A percentile compares a stretch with the other conserved stretches of the same genome.
phyloP scores from a whole-genome alignment of 2,329 filamentous ascomycete species.

The Mollisiaceae sp. region DNA sequence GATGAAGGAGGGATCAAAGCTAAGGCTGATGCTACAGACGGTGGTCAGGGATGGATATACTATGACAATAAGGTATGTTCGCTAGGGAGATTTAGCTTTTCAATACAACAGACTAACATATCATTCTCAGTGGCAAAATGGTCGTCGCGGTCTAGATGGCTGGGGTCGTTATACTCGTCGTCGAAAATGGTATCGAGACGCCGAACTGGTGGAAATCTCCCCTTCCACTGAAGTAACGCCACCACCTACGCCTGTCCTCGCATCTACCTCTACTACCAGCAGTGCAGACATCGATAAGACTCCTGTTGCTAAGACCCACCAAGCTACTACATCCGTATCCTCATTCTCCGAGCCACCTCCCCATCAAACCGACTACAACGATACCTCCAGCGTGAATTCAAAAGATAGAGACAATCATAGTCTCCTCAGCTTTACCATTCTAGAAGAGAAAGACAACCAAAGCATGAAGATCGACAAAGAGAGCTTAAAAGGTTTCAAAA shows the following conservation, averaged over 20 bases:
- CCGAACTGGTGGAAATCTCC: slow-evolving; percentile 82
- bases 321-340: slow-evolving; percentile 7
- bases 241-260: slow-evolving; percentile 47
- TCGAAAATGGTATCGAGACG: slow-evolving; percentile 95
- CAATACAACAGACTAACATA: background rate
- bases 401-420: slow-evolving; percentile 11
- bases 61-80: slow-evolving; percentile 89
- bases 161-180: slow-evolving; percentile 95
- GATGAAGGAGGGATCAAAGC: slow-evolving; percentile 48
- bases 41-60: slow-evolving; percentile 87
- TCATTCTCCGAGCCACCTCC: slow-evolving; percentile 10
- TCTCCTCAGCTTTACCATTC: slow-evolving; percentile 14
- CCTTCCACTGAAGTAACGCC: slow-evolving; percentile 50
- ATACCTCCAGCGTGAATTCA: slow-evolving; percentile 15
- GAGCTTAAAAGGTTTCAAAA: slow-evolving; percentile 25
- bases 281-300: background rate
- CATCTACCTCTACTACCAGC: slow-evolving; percentile 28
- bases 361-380: slow-evolving; percentile 27
- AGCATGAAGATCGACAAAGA: slow-evolving; percentile 29
- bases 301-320: slow-evolving; percentile 15
- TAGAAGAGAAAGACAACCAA: slow-evolving; percentile 22
- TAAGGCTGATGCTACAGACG: slow-evolving; percentile 44
- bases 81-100: background rate
- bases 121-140: slow-evolving; percentile 78
- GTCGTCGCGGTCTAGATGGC: slow-evolving; percentile 81